These are phyloP conservation scores for Opeltia flavorubescens DNA, from an alignment of 495 filamentous ascomycete genomes.

Conservation along the genomic window DNA sequence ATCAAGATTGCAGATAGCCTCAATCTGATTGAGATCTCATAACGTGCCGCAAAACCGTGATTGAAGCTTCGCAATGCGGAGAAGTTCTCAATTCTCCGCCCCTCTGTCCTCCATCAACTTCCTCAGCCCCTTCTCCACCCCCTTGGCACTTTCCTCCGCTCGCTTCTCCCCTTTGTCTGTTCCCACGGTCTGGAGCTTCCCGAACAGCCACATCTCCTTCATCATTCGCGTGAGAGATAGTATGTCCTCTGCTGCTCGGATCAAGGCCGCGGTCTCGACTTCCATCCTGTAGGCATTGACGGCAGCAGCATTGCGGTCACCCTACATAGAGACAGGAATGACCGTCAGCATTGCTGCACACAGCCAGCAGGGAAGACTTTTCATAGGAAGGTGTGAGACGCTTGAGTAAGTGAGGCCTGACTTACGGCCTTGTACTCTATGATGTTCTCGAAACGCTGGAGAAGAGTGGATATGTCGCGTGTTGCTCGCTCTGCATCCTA, in stretches of 20 bases:
- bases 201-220: slow-evolving; percentile 67
- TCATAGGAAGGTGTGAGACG: too few relatives aligned
- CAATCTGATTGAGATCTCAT: too few relatives aligned
- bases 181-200: slow-evolving; percentile 50
- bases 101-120: slow-evolving; percentile 24
- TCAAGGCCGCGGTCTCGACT: slow-evolving; percentile 47
- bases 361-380: too few relatives aligned
- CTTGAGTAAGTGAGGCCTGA: neutral
- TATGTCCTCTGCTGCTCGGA: slow-evolving; percentile 52
- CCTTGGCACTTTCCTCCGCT: slow-evolving; percentile 38
- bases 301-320: slow-evolving; percentile 34
- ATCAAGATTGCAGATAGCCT: too few relatives aligned
- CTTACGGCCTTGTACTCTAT: slow-evolving; percentile 41
- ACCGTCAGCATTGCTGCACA: too few relatives aligned
- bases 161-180: slow-evolving; percentile 31
- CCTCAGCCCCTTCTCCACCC: slow-evolving; percentile 28
- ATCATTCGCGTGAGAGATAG: slow-evolving; percentile 45
- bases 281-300: slow-evolving; percentile 48
- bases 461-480: slow-evolving; percentile 37
- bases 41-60: too few relatives aligned
- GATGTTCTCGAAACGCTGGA: slow-evolving; percentile 49
- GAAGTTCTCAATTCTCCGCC: neutral
- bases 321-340: too few relatives aligned
- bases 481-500: slow-evolving; percentile 36
- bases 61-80: neutral